Evolutionary conservation across 768 basidiomycete genomes (phyloP).

Genomic region (Lentinula edodes): DNA sequence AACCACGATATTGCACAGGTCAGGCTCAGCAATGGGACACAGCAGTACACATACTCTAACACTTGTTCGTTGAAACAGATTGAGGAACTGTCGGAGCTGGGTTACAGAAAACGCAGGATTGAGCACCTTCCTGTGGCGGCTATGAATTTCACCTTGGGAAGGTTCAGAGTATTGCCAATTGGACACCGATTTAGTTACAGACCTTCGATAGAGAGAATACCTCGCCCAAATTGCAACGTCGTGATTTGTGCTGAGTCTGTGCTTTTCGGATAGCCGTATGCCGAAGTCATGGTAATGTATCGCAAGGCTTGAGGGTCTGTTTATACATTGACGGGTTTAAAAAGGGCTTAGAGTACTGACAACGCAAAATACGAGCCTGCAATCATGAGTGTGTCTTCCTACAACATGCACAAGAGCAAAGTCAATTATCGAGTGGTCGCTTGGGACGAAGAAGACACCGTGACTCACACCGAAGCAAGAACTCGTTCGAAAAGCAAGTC

Average conservation of each 20-base stretch:
- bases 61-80: constrained; percentile 18
- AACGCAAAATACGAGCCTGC: not conserved
- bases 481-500: constrained; percentile 16
- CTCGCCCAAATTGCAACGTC: constrained; percentile 16
- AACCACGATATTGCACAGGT: not conserved
- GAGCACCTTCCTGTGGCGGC: constrained; percentile 24
- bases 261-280: constrained; percentile 20
- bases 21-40: not conserved
- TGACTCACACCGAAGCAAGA: constrained; percentile 10
- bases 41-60: constrained; percentile 9
- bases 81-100: constrained; percentile 21
- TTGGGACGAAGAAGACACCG: no score
- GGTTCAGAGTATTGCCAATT: not conserved
- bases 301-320: constrained; percentile 14
- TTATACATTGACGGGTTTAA: constrained; percentile 10
- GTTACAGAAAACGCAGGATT: constrained; percentile 20
- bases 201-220: constrained; percentile 15
- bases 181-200: not conserved
- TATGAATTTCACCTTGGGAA: constrained; percentile 14
- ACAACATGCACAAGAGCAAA: not conserved
- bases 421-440: no score
- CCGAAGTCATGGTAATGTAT: constrained; percentile 18
- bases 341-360: not conserved
- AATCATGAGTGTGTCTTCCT: not conserved
- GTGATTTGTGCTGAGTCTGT: constrained; percentile 5